Evolutionary conservation across 331 rosid genomes (phyloP), one percentile per base, ranked within the genome.

Genomic region (Spiraea crenata): DNA sequence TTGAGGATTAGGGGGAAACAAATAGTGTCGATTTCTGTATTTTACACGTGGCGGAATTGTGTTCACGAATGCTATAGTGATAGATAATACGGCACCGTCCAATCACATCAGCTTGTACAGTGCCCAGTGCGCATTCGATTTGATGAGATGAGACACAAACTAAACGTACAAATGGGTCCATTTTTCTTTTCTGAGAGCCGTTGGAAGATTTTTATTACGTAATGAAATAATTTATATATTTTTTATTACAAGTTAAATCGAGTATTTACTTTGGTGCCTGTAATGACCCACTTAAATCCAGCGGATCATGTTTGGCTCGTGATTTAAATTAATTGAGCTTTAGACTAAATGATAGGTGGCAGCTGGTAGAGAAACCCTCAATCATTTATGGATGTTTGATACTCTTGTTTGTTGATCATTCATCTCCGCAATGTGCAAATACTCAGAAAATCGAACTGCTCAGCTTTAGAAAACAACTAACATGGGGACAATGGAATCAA

Each of bases 41-140:
- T 37, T 64, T 69, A 49, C 77, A 40, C 70, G 77, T 73, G 77
- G 70, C 55, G 13, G 8, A n/a, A 63, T 19, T 13, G 3, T 73
- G 9, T 20, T 71, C 73, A 49, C 61, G 8, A 0, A 1, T 63
- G 62, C 14, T 25, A 19, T 25, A 17, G 31, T 0, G 31, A 25
- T 25, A 35, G 65, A 34, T 64, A 63, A 49, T 7, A 39, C 47
- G 2, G 34, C 57, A 63, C 74, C 61, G 58, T 10, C 60, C 60
- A 34, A 5, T 76, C 65, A 59, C 65, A 59, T 59, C 65, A 3
- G 31, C 7, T 9, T 35, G 46, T 37, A 1, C 3, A 57, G 10
- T 7, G 31, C 16, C 16, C 2, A 16, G 25, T 16, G 10, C n/a
- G 51, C 42, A 9, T 14, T 42, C 46, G 3, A 42, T 4, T 42